Evolutionary conservation across 2,329 filamentous ascomycete species (phyloP), one percentile per base, ranked within the genome.

Genomic region (Ophiosphaerella herpotricha): DNA sequence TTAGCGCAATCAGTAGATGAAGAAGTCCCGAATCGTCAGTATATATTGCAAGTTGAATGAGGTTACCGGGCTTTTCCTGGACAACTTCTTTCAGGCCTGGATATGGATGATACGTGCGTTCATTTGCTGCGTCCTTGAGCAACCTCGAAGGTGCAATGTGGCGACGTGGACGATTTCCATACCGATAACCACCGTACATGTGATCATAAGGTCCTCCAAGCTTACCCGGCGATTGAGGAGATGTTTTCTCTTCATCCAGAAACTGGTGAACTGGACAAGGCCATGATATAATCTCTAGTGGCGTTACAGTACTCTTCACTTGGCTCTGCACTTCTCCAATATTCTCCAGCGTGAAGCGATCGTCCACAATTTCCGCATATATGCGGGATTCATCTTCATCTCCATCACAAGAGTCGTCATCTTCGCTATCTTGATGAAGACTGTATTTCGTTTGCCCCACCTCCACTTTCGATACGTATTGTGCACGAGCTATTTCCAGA

Each of bases 261-360:
- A 54, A 62, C n/a, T 31, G 33, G 36, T 43, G 50, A 2, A 46
- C 50, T 9, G 58, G 54, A 39, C 49, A 61, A 2, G 9, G 0
- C 51, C 57, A 77, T 4, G 65, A 57, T 5, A 91, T 68, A 48
- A 89, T 68, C 0, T 70, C 55, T 1, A 82, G 64, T 2, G 90
- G 86, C 32, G 78, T 79, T 7, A 80, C 73, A 13, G 77, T 73
- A 48, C 87, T 89, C 65, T 89, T 85, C 50, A 91, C 87, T 47
- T 87, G 80, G 64, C 82, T 85, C 0, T 83, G 83, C 4, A 88
- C 78, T 56, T 89, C 82, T 0, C 88, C 88, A 49, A 94, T 80
- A 58, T 90, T 85, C 13, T 94, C 88, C 44, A 93, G 82, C 0
- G 90, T 94, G 67, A 89, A 90, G 32, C 81, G 78, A 11, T 87